These are phyloP conservation scores for Apiotrichum porosum DNA, from an alignment of 1,284 basidiomycete species.

Conservation along the genomic window DNA sequence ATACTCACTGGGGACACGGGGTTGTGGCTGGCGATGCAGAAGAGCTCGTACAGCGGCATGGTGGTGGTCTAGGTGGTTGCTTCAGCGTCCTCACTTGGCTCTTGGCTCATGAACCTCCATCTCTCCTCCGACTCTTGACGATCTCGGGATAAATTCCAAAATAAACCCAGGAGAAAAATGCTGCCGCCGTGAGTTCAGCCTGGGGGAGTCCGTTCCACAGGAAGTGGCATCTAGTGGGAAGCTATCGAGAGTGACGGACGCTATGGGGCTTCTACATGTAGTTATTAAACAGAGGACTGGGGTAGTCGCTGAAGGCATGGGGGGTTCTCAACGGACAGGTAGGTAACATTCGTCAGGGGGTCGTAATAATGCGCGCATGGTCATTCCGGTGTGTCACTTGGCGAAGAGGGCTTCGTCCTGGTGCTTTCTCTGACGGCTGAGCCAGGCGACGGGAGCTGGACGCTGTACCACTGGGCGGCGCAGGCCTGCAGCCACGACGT, in stretches of 20 bases:
- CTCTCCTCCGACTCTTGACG: no score
- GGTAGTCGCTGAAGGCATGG: no score
- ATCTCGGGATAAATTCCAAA: constrained; percentile 2
- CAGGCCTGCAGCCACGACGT: constrained; percentile 23
- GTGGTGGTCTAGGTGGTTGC: constrained; percentile 1
- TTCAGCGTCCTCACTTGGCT: no score
- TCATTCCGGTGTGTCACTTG: constrained; percentile 13
- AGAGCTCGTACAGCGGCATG: constrained; percentile 49
- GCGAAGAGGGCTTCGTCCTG: constrained; percentile 30
- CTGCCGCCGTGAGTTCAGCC: no score
- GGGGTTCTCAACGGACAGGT: no score
- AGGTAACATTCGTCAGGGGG: no score
- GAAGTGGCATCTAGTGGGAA: neutral
- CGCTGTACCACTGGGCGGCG: constrained; percentile 43
- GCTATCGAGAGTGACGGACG: no score
- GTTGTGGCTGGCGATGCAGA: constrained; percentile 49
- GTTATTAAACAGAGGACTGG: no score
- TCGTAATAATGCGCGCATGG: no score
- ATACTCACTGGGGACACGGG: constrained; percentile 41
- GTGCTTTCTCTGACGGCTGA: constrained; percentile 58
- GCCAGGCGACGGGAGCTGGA: constrained; percentile 57
- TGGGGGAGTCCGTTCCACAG: neutral
- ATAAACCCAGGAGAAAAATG: no score
- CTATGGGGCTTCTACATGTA: no score
- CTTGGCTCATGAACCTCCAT: no score